Base-by-base conservation (phyloP, 805 yeast species). In the Starmerella floricola region DNA sequence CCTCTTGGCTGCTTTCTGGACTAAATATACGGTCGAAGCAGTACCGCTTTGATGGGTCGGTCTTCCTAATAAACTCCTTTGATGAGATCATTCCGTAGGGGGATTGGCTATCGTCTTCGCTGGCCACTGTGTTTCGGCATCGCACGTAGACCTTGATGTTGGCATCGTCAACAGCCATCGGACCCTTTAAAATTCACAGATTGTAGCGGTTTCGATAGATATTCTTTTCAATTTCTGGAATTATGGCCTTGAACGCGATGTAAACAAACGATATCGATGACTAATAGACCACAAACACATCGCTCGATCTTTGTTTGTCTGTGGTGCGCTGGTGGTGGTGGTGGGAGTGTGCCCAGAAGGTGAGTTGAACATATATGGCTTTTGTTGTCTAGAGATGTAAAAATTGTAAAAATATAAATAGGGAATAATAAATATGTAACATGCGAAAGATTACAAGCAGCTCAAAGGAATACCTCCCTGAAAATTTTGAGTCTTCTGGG, bases 1-100 rank as follows among this genome's bases (percentile, higher is more conserved):
- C 62, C 34, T 66, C 62, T 59, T 86, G 95, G 52, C 76, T 85
- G 2, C 88, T 77, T 47, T 75, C 78, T 1, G 93, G 78, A 1
- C 94, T 94, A 60, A 79, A 84, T 0, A 82, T 91, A 41, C 74
- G 76, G 58, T 85, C 95, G 38, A 85, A 79, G 6, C 71, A 65
- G 58, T 79, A 86, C 1, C 79, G 72, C 56, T 76, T 78, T 12
- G 54, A 52, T 39, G 55, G 30, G 18, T 8, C 27, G 20, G 19
- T 33, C 15, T 26, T 30, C 16, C 42, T 38, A 31, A 31, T 34
- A 20, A 39, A 31, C n/a, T 37, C 40, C 16, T 13, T 13, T 5
- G 38, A 31, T 6, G 40, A 23, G 16, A 24, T 31, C 2, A 28
- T 29, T 8, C 38, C 36, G 36, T 23, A 38, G 8, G 39, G 28